phyloP scores from a whole-genome alignment of 345 rosid genomes.

The Melaleuca quinquenervia region DNA sequence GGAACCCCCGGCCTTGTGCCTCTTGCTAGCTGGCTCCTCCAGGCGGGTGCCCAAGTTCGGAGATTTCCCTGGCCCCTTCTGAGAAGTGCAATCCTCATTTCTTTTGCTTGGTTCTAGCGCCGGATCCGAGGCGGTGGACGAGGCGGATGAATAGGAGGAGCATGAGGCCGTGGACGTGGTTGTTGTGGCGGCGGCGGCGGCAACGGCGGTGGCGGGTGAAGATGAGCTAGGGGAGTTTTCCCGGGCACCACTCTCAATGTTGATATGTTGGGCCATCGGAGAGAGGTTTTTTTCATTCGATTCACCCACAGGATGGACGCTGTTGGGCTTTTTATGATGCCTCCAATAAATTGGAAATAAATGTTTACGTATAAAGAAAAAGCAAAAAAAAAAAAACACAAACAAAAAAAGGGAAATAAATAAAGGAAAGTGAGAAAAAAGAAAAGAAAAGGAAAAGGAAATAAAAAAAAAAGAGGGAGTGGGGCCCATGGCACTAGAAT shows the following conservation, averaged over 20 bases:
- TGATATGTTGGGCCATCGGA: constrained; percentile 32
- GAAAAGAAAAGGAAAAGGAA: too few species aligned
- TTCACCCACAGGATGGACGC: constrained; percentile 2
- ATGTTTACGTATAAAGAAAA: background rate
- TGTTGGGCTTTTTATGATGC: constrained; percentile 14
- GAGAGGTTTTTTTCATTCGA: background rate
- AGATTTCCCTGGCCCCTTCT: background rate
- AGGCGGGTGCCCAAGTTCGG: background rate
- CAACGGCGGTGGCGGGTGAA: background rate
- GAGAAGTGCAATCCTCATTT: background rate
- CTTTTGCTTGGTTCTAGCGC: background rate
- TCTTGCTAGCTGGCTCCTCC: background rate
- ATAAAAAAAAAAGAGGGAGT: background rate
- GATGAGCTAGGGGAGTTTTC: constrained; percentile 4
- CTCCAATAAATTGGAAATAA: background rate
- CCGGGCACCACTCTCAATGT: constrained; percentile 19
- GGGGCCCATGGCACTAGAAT: background rate
- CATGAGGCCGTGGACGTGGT: background rate
- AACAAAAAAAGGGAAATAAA: background rate
- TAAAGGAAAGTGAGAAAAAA: background rate
- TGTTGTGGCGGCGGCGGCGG: background rate
- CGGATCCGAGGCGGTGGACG: background rate
- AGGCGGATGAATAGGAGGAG: background rate
- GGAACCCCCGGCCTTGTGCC: background rate
- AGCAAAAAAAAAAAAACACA: background rate